These are phyloP conservation scores for Symbiotaphrina buchneri DNA, from an alignment of 495 filamentous ascomycete genomes.

Conservation along the genomic window DNA sequence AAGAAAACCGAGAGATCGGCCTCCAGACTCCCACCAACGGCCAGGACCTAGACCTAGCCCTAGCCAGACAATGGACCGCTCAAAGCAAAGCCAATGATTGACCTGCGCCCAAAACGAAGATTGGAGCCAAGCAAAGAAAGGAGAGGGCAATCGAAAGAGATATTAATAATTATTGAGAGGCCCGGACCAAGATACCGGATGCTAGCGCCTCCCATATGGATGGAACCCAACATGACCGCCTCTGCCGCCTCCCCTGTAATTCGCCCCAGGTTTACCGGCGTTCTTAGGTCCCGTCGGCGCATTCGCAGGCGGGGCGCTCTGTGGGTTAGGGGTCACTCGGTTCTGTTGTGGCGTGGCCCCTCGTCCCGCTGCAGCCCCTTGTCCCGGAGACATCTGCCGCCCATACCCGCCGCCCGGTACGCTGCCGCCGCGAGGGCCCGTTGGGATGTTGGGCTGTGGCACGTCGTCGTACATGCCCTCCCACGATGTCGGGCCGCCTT, in stretches of 20 bases:
- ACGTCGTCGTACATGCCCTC: conserved; percentile 99
- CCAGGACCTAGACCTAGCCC: no score
- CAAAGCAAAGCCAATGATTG: no score
- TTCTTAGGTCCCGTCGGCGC: conserved; percentile 95
- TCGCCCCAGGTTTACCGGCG: conserved; percentile 76
- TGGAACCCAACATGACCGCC: conserved; percentile 53
- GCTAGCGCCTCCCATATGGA: conserved; percentile 37
- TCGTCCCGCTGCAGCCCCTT: conserved; percentile 10
- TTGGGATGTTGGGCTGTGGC: conserved; percentile 48
- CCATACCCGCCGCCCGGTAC: conserved; percentile 17
- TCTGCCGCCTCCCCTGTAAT: conserved; percentile 85
- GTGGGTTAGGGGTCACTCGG: conserved; percentile 23
- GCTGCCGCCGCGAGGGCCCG: conserved; percentile 26
- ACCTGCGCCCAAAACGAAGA: not conserved
- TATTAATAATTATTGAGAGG: not conserved
- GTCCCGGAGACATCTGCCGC: conserved; percentile 8
- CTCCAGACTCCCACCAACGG: no score
- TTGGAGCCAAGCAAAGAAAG: not conserved
- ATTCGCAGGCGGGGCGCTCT: conserved; percentile 66
- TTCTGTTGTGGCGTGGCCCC: conserved; percentile 16
- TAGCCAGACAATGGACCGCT: no score
- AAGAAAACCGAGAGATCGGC: no score
- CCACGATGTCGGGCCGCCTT: conserved; percentile 57
- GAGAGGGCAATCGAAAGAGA: not conserved
- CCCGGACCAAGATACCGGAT: no score